Evolutionary conservation across 352 stramenopile species (phyloP).

Genomic region (Phytophthora litchii): DNA sequence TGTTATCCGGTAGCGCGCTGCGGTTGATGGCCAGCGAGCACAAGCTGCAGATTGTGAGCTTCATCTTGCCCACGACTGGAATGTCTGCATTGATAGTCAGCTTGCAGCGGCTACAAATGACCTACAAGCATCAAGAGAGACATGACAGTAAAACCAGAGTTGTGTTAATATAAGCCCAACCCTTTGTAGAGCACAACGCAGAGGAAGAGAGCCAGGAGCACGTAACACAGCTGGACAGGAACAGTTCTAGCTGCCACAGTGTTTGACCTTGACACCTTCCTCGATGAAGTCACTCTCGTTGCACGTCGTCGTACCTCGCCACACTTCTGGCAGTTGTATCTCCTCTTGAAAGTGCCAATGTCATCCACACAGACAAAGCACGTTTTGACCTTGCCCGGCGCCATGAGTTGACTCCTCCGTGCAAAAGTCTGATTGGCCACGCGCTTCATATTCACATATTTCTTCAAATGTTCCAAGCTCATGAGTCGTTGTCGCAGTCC

Average conservation of each 20-base stretch:
- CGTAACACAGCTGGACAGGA: not conserved
- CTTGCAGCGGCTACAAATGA: constrained; percentile 79
- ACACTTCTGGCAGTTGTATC: constrained; percentile 88
- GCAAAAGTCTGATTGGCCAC: constrained; percentile 77
- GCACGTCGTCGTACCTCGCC: constrained; percentile 53
- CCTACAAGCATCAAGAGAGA: constrained; percentile 35
- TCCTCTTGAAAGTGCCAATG: constrained; percentile 78
- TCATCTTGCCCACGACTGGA: constrained; percentile 84
- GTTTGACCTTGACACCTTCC: not conserved
- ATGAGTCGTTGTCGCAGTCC: constrained; percentile 69
- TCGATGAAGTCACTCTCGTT: constrained; percentile 5
- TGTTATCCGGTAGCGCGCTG: constrained; percentile 56
- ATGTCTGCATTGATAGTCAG: constrained; percentile 81
- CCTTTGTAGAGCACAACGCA: constrained; percentile 3
- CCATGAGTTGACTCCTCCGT: constrained; percentile 67
- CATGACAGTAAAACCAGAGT: constrained; percentile 11
- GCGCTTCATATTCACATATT: constrained; percentile 83
- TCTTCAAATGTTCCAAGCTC: constrained; percentile 79
- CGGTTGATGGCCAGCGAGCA: constrained; percentile 82
- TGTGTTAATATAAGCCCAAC: constrained; percentile 23
- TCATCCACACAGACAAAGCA: constrained; percentile 85
- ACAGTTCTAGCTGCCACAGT: not conserved
- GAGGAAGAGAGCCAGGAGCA: constrained; percentile 16
- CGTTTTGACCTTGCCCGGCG: constrained; percentile 71
- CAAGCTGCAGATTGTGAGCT: constrained; percentile 84